A percentile compares a stretch with the other conserved stretches of the same genome.
These are phyloP conservation scores for Ustilago xerochloae DNA, from an alignment of 1,284 basidiomycete genomes.

Conservation along the genomic window DNA sequence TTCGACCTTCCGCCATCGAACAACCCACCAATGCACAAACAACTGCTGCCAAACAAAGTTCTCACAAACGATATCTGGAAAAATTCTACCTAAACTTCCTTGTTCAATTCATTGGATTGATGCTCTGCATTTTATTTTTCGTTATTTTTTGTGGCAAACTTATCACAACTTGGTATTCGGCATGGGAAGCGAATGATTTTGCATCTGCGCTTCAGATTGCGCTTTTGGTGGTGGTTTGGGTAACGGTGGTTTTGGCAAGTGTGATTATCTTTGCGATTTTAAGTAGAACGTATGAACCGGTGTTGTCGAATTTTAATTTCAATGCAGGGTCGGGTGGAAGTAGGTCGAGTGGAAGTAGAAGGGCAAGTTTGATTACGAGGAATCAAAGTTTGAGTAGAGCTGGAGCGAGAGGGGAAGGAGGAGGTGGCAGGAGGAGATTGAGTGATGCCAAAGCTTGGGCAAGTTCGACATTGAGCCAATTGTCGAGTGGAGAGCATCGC, in stretches of 20 bases:
- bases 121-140: slow-evolving; percentile 31
- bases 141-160: slow-evolving; percentile 23
- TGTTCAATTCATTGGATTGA: slow-evolving; percentile 19
- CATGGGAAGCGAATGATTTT: slow-evolving; percentile 26
- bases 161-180: slow-evolving; percentile 31
- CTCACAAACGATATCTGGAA: slow-evolving; percentile 35
- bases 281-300: slow-evolving; percentile 39
- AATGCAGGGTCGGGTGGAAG: not conserved
- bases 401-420: not conserved
- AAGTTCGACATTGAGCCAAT: slow-evolving; percentile 11
- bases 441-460: slow-evolving; percentile 23
- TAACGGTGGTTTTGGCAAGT: slow-evolving; percentile 20
- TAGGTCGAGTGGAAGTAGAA: slow-evolving; percentile 6
- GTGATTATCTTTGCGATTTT: slow-evolving; percentile 34
- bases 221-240: slow-evolving; percentile 22
- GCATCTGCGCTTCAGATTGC: slow-evolving; percentile 10
- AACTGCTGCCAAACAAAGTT: slow-evolving; percentile 3
- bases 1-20: slow-evolving; percentile 26
- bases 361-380: slow-evolving; percentile 4
- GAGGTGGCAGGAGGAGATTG: too few species aligned
- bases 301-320: slow-evolving; percentile 21
- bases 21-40: slow-evolving; percentile 11
- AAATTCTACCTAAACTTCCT: slow-evolving; percentile 37
- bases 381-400: not conserved
- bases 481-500: slow-evolving; percentile 12